phyloP scores from a whole-genome alignment of 2,329 filamentous ascomycete genomes.

The Colletotrichum tabaci region DNA sequence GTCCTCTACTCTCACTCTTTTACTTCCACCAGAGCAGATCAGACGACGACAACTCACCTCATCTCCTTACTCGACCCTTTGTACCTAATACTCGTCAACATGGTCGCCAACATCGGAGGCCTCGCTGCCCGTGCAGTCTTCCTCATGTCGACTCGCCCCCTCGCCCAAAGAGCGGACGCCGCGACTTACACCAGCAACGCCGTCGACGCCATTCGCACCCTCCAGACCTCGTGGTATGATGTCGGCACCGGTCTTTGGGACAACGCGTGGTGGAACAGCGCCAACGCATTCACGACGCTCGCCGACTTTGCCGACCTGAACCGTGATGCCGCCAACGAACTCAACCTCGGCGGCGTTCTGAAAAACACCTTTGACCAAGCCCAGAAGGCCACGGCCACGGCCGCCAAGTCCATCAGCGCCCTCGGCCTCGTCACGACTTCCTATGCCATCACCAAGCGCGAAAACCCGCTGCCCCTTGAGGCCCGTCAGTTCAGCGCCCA shows the following conservation, averaged over 20 bases:
- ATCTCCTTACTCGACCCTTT: conserved; percentile 12
- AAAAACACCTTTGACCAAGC: conserved; percentile 63
- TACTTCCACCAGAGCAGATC: conserved; percentile 3
- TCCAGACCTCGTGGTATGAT: conserved; percentile 75
- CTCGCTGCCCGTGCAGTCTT: conserved; percentile 42
- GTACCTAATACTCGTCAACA: conserved; percentile 34
- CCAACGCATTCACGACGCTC: conserved; percentile 75
- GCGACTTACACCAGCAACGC: conserved; percentile 53
- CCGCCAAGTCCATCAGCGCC: conserved; percentile 55
- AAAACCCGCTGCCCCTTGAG: conserved; percentile 49
- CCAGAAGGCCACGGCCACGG: conserved; percentile 56
- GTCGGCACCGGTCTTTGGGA: conserved; percentile 73
- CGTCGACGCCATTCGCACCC: conserved; percentile 53
- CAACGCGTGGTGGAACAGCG: conserved; percentile 81
- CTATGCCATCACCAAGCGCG: conserved; percentile 52
- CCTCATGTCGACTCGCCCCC: conserved; percentile 40
- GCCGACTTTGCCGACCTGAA: conserved; percentile 65
- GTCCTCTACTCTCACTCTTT: conserved; percentile 11
- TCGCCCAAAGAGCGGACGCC: conserved; percentile 33
- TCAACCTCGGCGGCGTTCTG: conserved; percentile 59
- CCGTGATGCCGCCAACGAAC: conserved; percentile 50
- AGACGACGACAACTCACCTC: neutral
- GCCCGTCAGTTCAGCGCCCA: conserved; percentile 43
- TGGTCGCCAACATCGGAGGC: conserved; percentile 41
- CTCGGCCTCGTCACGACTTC: conserved; percentile 55